A percentile compares a stretch with the other conserved stretches of the same genome.
Conservation (phyloP, 2,329 filamentous ascomycete genomes). For the Diplodia mutila region DNA sequence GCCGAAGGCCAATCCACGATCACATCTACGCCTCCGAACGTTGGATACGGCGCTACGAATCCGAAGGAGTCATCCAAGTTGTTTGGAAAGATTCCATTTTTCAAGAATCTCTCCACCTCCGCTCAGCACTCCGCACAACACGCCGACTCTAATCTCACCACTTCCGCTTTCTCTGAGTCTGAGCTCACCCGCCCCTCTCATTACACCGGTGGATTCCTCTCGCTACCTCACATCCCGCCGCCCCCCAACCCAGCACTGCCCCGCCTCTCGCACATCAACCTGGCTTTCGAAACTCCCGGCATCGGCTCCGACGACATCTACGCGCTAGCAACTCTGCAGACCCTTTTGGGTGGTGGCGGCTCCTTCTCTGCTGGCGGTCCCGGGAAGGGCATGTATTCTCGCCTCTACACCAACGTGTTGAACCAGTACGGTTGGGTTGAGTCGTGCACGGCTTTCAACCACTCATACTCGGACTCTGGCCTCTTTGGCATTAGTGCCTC, state of each 20-base stretch:
- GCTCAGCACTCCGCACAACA: constrained; percentile 62
- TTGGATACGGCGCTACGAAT: constrained; percentile 31
- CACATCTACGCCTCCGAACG: not conserved
- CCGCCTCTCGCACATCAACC: constrained; percentile 86
- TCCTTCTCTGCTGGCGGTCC: constrained; percentile 96
- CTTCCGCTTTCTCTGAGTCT: constrained; percentile 45
- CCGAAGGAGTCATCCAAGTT: constrained; percentile 65
- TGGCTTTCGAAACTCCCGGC: constrained; percentile 92
- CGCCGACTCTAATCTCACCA: constrained; percentile 4
- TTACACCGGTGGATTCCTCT: constrained; percentile 93
- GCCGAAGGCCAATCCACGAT: constrained; percentile 30
- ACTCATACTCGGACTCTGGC: constrained; percentile 93
- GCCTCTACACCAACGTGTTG: constrained; percentile 94
- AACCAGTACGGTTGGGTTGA: constrained; percentile 99
- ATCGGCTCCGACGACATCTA: constrained; percentile 93
- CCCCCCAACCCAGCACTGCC: constrained; percentile 77
- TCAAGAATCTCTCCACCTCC: constrained; percentile 85
- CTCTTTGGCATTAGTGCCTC: constrained; percentile 91
- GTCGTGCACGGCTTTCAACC: constrained; percentile 93
- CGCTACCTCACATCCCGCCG: constrained; percentile 77
- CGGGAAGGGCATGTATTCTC: constrained; percentile 98
- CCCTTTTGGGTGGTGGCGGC: constrained; percentile 90
- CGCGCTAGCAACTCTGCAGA: constrained; percentile 92
- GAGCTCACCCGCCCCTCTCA: constrained; percentile 69
- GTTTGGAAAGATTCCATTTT: constrained; percentile 82